Evolutionary conservation across 2,329 filamentous ascomycete species (phyloP).

Genomic region (Niveomyces coronatus): DNA sequence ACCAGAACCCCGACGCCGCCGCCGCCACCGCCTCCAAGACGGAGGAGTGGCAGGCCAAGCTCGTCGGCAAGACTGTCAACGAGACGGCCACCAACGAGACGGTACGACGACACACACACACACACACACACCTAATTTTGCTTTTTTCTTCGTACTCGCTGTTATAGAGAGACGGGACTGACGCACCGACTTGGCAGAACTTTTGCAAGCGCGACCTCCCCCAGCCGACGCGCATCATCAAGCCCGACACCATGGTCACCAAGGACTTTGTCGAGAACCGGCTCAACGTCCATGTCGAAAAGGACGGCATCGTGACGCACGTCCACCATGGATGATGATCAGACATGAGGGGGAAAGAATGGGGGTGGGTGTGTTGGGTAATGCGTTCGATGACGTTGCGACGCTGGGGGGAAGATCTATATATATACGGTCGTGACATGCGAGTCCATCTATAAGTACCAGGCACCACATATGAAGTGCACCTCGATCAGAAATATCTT

Average conservation of each 20-base stretch:
- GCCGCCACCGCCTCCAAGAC: slow-evolving; percentile 35
- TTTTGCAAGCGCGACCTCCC: slow-evolving; percentile 53
- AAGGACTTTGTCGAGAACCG: slow-evolving; percentile 44
- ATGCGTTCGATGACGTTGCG: too few species aligned
- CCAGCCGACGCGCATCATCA: slow-evolving; percentile 43
- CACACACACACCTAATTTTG: not conserved
- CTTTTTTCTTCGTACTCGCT: too few species aligned
- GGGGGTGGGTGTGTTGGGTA: too few species aligned
- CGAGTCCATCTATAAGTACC: too few species aligned
- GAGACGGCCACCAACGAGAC: slow-evolving; percentile 40
- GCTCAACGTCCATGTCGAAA: slow-evolving; percentile 49
- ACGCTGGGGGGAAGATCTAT: too few species aligned
- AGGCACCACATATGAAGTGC: too few species aligned
- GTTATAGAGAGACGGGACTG: not conserved
- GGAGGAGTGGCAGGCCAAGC: slow-evolving; percentile 50
- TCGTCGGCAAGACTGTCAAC: slow-evolving; percentile 52
- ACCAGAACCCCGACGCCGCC: slow-evolving; percentile 37
- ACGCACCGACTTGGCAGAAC: slow-evolving; percentile 33
- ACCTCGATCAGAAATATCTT: not conserved
- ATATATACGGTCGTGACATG: too few species aligned
- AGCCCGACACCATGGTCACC: slow-evolving; percentile 47
- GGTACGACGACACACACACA: slow-evolving; percentile 28
- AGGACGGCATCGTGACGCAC: slow-evolving; percentile 50
- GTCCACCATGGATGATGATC: slow-evolving; percentile 49
- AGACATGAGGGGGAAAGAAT: too few species aligned